These are phyloP conservation scores for Naumovozyma dairenensis DNA, from an alignment of 805 yeast genomes.

Conservation along the genomic window DNA sequence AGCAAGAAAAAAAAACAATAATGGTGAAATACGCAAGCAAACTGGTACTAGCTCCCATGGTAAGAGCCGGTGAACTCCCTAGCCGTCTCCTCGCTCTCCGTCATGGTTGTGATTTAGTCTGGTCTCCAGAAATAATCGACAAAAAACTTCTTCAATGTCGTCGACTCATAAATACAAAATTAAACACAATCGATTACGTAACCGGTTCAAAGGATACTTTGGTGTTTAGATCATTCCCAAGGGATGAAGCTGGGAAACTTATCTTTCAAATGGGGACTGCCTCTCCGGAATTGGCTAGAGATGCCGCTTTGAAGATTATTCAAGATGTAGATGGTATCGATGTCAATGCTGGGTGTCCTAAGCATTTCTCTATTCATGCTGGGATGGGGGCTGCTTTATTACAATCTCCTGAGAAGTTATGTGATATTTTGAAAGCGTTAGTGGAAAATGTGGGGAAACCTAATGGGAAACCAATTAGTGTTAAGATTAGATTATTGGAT, in stretches of 20 bases:
- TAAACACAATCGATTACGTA: constrained; percentile 54
- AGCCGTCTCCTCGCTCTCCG: constrained; percentile 68
- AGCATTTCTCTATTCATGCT: constrained; percentile 84
- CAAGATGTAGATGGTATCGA: constrained; percentile 88
- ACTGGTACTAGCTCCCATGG: constrained; percentile 92
- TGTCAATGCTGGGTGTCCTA: constrained; percentile 94
- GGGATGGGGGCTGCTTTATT: constrained; percentile 98
- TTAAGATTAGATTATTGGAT: constrained; percentile 75
- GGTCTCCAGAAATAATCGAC: constrained; percentile 93
- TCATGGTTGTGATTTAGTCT: constrained; percentile 88
- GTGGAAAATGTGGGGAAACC: constrained; percentile 79
- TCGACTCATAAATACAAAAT: constrained; percentile 46
- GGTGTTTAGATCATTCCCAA: constrained; percentile 65
- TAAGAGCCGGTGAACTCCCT: constrained; percentile 90
- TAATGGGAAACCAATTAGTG: constrained; percentile 69
- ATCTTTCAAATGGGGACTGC: constrained; percentile 91
- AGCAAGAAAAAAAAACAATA: neutral
- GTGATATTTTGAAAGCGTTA: constrained; percentile 53
- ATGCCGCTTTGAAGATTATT: constrained; percentile 76
- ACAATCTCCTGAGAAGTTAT: constrained; percentile 68
- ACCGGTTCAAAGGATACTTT: constrained; percentile 33
- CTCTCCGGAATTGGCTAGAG: constrained; percentile 71
- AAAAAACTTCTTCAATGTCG: constrained; percentile 66
- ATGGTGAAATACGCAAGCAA: constrained; percentile 51
- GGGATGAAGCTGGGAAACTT: constrained; percentile 50